Evolutionary conservation across 2,329 filamentous ascomycete genomes (phyloP), one percentile per base, ranked within the genome.

Genomic region (Trichoderma sp.): DNA sequence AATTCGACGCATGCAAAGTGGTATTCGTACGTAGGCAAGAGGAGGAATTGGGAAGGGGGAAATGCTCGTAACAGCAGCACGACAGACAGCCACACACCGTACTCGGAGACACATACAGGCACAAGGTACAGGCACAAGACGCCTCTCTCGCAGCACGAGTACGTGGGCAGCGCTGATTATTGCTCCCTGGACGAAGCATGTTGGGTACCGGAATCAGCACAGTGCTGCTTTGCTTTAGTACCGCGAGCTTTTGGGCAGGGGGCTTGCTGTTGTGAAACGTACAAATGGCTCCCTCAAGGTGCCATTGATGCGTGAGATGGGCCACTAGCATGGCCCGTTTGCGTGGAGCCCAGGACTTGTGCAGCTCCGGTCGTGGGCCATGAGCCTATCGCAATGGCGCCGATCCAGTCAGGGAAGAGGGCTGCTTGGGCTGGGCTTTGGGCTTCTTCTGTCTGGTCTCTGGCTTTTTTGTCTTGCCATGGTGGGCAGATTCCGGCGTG

Each of bases 221-320:
- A 50, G 43, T 50, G 43, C 43, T 50, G 43, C 17, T 12, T 50
- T 20, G n/a, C 43, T 50, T 47, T 50, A 6, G 43, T 2, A 50
- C 43, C 43, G 43, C 0, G 0, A 50, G 39, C 39, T 34, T 53
- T 53, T 65, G 57, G 66, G 39, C 26, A 68, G 50, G 65, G 65
- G 65, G 34, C 26, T 59, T 68, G 65, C 53, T 68, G 65, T 15
- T 59, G 65, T 68, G 65, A 59, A 68, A 68, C 65, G 26, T 32
- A 68, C 65, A 68, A 59, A 59, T 59, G 64, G 65, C 65, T 68
- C 65, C 55, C 65, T 32, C 65, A 59, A 68, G 65, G 65, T 59
- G 53, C 65, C 55, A 59, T 68, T 58, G 53, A 36, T 68, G 65
- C 20, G 64, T 58, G 64, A 57, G 64, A 67, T 57, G 64, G 28